Conservation (phyloP, 805 yeast genomes). For the Barnettozyma wickerhamii region DNA sequence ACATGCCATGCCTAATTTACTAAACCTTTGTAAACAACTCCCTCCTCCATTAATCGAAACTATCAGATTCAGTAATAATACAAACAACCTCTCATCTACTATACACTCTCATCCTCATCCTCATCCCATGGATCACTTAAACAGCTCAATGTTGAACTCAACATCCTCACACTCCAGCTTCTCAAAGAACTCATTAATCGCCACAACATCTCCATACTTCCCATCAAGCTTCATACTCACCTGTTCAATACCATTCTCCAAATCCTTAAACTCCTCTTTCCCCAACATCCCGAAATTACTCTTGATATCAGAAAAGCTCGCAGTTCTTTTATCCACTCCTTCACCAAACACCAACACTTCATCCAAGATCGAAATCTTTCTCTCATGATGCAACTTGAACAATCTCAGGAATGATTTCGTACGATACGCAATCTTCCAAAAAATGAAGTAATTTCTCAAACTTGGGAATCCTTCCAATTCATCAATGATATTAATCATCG, state of each 20-base stretch:
- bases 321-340: constrained; percentile 6
- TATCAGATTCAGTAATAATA: not conserved
- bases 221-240: constrained; percentile 16
- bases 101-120: not conserved
- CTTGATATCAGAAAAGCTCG: constrained; percentile 13
- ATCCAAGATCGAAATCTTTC: constrained; percentile 12
- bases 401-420: constrained; percentile 14
- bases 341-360: constrained; percentile 1
- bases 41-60: too few relatives aligned
- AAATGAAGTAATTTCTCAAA: constrained; percentile 16
- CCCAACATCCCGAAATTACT: constrained; percentile 5
- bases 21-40: too few relatives aligned
- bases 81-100: not conserved
- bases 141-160: constrained; percentile 12
- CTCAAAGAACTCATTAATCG: constrained; percentile 13
- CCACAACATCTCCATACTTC: constrained; percentile 5
- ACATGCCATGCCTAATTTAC: too few relatives aligned
- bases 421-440: constrained; percentile 17
- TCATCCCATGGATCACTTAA: too few relatives aligned
- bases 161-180: constrained; percentile 18
- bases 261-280: constrained; percentile 5
- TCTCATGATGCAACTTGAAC: constrained; percentile 12
- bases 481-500: constrained; percentile 16
- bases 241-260: constrained; percentile 13
- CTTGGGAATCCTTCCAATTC: constrained; percentile 17